These are phyloP conservation scores for Sarcomyxa edulis DNA, from an alignment of 768 basidiomycete species.

Conservation along the genomic window DNA sequence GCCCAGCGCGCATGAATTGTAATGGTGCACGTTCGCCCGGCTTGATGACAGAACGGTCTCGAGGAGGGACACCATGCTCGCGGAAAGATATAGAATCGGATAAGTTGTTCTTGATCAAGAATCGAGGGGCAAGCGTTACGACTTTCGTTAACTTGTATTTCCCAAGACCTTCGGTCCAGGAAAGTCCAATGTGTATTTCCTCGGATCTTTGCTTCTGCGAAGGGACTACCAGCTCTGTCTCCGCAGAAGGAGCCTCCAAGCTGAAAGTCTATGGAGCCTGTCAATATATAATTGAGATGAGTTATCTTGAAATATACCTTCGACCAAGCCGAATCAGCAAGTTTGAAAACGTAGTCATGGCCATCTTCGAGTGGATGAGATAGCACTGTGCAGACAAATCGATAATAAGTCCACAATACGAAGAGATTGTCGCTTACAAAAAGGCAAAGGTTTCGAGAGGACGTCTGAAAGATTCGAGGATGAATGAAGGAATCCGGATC, in stretches of 20 bases:
- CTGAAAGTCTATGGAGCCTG: constrained; percentile 55
- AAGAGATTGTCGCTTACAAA: constrained; percentile 52
- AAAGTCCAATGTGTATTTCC: constrained; percentile 78
- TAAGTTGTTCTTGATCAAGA: constrained; percentile 82
- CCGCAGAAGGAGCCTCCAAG: constrained; percentile 90
- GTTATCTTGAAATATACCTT: constrained; percentile 40
- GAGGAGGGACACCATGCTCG: constrained; percentile 72
- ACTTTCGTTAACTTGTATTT: constrained; percentile 97
- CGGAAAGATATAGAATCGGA: constrained; percentile 68
- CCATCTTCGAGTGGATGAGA: constrained; percentile 78
- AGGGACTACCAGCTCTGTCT: constrained; percentile 71
- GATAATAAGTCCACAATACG: background rate
- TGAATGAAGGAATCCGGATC: constrained; percentile 11
- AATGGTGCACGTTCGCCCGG: constrained; percentile 69
- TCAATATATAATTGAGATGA: constrained; percentile 2
- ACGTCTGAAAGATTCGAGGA: constrained; percentile 26
- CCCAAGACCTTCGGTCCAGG: constrained; percentile 91
- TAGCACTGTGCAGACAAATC: constrained; percentile 61
- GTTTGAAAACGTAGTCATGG: constrained; percentile 76
- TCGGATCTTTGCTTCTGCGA: constrained; percentile 58
- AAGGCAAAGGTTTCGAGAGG: constrained; percentile 59
- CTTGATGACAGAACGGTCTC: constrained; percentile 53
- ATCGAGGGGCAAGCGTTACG: constrained; percentile 86
- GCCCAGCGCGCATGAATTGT: constrained; percentile 57
- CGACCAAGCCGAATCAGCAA: constrained; percentile 87